Percentiles rank a stretch among this genome's conserved stretches.
Evolutionary conservation across 2,329 filamentous ascomycete species (phyloP).

Genomic region (Diaporthe citri): DNA sequence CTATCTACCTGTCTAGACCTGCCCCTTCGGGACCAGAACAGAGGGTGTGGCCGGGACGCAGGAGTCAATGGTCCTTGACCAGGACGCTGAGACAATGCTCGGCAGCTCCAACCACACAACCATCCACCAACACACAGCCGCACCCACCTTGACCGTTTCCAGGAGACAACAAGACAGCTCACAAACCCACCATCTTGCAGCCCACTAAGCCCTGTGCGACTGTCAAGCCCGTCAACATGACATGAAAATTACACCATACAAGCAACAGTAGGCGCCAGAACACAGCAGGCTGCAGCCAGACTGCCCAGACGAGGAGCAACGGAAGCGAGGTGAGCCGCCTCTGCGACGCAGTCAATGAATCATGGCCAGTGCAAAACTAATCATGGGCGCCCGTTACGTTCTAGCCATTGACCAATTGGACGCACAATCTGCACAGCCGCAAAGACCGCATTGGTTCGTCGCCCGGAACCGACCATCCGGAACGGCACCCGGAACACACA

Average conservation of each 20-base stretch:
- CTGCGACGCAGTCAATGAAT: constrained; percentile 29
- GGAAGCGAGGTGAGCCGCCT: constrained; percentile 9
- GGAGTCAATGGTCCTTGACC: background rate
- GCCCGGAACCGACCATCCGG: background rate
- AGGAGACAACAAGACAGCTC: background rate
- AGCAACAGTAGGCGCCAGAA: background rate
- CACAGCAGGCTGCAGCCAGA: background rate
- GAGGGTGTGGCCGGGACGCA: background rate
- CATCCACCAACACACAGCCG: constrained; percentile 14
- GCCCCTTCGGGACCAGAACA: background rate
- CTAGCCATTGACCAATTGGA: constrained; percentile 26
- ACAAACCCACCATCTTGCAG: constrained; percentile 21
- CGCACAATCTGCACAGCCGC: background rate
- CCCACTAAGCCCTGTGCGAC: constrained; percentile 18
- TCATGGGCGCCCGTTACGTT: background rate
- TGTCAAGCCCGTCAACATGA: constrained; percentile 29
- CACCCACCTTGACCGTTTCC: background rate
- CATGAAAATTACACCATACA: constrained; percentile 25
- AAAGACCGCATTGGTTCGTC: constrained; percentile 7
- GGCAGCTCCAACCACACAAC: background rate
- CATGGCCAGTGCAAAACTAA: constrained; percentile 1
- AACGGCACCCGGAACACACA: background rate
- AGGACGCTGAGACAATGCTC: constrained; percentile 6
- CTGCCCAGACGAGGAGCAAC: background rate
- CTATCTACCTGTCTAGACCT: constrained; percentile 1